Base-by-base conservation (phyloP, 805 yeast species). In the Osmozyma mogii region DNA sequence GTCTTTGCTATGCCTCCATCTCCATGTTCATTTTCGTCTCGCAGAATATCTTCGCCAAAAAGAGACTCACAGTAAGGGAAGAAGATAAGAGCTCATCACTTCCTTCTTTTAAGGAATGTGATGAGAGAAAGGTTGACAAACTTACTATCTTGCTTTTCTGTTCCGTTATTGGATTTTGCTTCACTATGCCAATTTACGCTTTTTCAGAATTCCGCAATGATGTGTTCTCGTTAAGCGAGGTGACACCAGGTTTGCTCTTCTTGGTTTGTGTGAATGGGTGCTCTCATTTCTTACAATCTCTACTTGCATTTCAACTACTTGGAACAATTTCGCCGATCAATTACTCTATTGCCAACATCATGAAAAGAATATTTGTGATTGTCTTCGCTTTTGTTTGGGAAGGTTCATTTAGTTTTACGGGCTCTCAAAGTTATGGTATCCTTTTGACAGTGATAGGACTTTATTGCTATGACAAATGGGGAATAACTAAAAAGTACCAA, bases 11-110 rank as follows among this genome's bases (percentile, higher is more conserved):
- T 48, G 77, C 78, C 6, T 68, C 70, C 32, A 35, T 67, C 13
- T 70, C 76, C 23, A 73, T 73, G 78, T 38, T 72, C 17, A 80
- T 82, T 19, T 82, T 82, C 54, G 94, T 82, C 9, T 62, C 78
- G 6, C 94, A 82, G 48, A 82, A 81, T 48, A 78, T 82, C 31
- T 81, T 79, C 57, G 87, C 89, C n/a, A 82, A 82, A 47, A 73
- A 68, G 40, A 70, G 78, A 30, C 54, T 82, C 29, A 79, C 88
- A 2, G 56, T 65, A 31, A 26, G 27, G 29, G 44, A 41, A 10
- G 38, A 38, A 17, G 36, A 35, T 22, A 38, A 41, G 27, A 44
- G 41, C 23, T 33, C 45, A 28, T 34, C 55, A 27, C 40, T 43
- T 8, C 52, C 52, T 12, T 37, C 50, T n/a, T 37, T 36, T 28